phyloP scores from a whole-genome alignment of 2,329 filamentous ascomycete genomes.

The Xylariales sp. region DNA sequence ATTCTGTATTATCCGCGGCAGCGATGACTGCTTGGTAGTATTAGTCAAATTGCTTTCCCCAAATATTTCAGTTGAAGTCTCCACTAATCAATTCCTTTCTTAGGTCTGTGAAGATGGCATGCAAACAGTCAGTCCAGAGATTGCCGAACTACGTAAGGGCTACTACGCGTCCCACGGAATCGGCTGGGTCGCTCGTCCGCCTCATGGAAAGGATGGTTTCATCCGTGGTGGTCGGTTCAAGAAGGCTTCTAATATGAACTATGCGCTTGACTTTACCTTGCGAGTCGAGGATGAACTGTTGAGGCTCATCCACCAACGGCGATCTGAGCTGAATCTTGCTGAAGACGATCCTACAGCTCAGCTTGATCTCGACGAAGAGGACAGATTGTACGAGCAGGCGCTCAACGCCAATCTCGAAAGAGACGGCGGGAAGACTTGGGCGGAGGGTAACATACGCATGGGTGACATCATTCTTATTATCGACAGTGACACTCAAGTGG shows the following conservation, averaged over 20 bases:
- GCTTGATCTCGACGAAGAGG: not conserved
- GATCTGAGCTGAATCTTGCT: not conserved
- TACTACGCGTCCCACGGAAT: constrained; percentile 45
- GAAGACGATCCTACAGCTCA: not conserved
- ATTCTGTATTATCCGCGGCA: no score
- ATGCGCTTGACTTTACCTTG: constrained; percentile 50
- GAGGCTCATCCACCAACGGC: constrained; percentile 6
- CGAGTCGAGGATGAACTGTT: constrained; percentile 49
- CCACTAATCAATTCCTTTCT: no score
- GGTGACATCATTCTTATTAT: constrained; percentile 53
- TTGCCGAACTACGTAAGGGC: constrained; percentile 36
- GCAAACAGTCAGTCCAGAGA: constrained; percentile 43
- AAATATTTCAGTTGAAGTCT: no score
- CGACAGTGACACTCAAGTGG: constrained; percentile 36
- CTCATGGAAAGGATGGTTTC: constrained; percentile 32
- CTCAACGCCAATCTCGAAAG: constrained; percentile 42
- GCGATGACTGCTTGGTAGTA: no score
- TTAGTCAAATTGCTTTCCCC: no score
- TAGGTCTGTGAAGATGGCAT: constrained; percentile 62
- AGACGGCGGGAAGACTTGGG: constrained; percentile 49
- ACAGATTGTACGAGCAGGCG: not conserved
- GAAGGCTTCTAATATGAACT: constrained; percentile 67
- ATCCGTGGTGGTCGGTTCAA: constrained; percentile 56
- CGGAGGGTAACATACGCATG: constrained; percentile 51
- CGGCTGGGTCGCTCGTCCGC: not conserved